Evolutionary conservation across 192 early-diverging fungal genomes (phyloP), one percentile per base, ranked within the genome.

Genomic region (Mortierella hygrophila): DNA sequence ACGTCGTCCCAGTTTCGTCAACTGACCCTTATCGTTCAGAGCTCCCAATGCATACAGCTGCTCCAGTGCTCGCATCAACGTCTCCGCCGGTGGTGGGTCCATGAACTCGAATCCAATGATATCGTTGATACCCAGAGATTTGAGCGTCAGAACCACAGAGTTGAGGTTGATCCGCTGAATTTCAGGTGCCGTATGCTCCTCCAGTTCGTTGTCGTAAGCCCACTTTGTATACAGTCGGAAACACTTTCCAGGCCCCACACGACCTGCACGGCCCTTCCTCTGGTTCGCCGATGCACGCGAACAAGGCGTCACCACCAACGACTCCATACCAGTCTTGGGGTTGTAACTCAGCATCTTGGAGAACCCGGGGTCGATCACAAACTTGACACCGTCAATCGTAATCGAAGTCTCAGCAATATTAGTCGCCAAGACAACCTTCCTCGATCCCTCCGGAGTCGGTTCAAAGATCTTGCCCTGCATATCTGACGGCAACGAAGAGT

Each of bases 331-430:
- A 6, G 94, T 92, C 72, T 96, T 94, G 70, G 98, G 96, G 77
- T 99, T 98, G 88, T 98, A 99, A 29, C 94, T 93, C 81, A 97
- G 96, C 88, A 98, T 96, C 92, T 99, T 99, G 71, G 94, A 95
- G 89, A 99, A 99, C 0, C 99, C 99, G 10, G 99, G 97, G 84
- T 99, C 99, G 70, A 99, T 97, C 32, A 99, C 99, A 91, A 95
- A 99, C 21, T 96, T 92, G 47, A 99, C 95, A 52, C 99, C 98
- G 81, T 99, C 97, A 52, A 98, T 96, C 0, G 99, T 99, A 80
- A 99, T 98, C 3, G 95, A 97, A 0, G 99, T 99, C 85, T 99
- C 99, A 8, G 99, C 99, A 92, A 99, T 98, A 88, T 99, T 99
- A 70, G 99, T 99, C 1, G 99, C 97, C 54, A 99, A 82, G 29